A percentile compares a stretch with the other conserved stretches of the same genome.
Evolutionary conservation across 768 basidiomycete species (phyloP).

Genomic region (Mycena vulgaris): DNA sequence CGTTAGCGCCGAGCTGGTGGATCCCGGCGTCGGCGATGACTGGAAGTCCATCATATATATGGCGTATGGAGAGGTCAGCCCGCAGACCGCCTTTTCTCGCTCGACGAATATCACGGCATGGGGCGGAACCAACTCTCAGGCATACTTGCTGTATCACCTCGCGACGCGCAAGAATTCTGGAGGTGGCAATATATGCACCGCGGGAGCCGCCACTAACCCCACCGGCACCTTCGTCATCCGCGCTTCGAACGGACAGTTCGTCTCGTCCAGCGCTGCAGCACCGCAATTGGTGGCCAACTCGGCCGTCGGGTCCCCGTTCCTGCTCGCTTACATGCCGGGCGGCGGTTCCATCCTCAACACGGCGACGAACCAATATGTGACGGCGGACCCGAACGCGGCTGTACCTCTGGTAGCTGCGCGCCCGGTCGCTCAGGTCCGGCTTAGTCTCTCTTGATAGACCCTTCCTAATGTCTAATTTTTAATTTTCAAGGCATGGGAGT

Average conservation of each 20-base stretch:
- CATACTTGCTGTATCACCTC: constrained; percentile 51
- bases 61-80: constrained; percentile 49
- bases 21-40: constrained; percentile 47
- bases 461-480: too few relatives aligned
- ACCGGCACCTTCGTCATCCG: constrained; percentile 50
- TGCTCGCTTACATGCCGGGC: constrained; percentile 48
- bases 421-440: constrained; percentile 39
- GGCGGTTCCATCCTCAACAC: constrained; percentile 47
- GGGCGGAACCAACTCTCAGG: constrained; percentile 52
- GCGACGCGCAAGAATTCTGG: constrained; percentile 49
- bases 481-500: constrained; percentile 52
- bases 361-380: constrained; percentile 46
- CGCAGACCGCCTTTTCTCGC: constrained; percentile 45
- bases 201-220: constrained; percentile 46
- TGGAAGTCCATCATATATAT: constrained; percentile 55
- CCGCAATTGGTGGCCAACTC: constrained; percentile 46
- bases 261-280: constrained; percentile 38
- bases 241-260: constrained; percentile 43
- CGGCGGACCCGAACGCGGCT: constrained; percentile 50
- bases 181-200: constrained; percentile 45
- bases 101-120: constrained; percentile 50
- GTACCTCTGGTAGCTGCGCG: constrained; percentile 48
- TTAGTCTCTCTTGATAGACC: too few relatives aligned
- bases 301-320: constrained; percentile 41
- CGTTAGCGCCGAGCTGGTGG: constrained; percentile 45